Evolutionary conservation across 2,329 filamentous ascomycete species (phyloP), one percentile per base, ranked within the genome.

Genomic region (Nothophaeocryptopus gaeumannii): DNA sequence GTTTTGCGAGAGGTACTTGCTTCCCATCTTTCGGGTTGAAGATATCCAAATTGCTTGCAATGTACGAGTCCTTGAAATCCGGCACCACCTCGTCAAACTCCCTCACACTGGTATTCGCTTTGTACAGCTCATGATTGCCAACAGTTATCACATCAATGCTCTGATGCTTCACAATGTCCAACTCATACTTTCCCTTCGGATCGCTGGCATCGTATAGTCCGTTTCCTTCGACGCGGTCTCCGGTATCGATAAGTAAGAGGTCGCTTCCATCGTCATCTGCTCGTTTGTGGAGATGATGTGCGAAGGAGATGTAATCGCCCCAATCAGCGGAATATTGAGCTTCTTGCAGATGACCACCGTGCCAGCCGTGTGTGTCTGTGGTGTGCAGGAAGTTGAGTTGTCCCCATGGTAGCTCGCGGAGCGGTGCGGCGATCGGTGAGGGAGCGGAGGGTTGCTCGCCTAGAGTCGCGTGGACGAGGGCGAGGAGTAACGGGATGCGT

Each of bases 271-370:
- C 78, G 1, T 83, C 80, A 64, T 96, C 88, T 47, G 90, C 89
- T 64, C 82, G 84, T 58, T 83, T 79, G 48, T 82, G 86, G 77
- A 99, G 82, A 66, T 92, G 89, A 32, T 85, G 77, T 31, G 90
- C 83, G 66, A 99, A 96, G 5, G 92, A 96, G 62, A 97, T 80
- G 70, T 97, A 99, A 72, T 99, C 93, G 51, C 93, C 93, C 90
- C 93, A 97, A 70, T 99, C 93, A 39, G 89, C 92, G 5, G 89
- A 91, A 71, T 95, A 99, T 53, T 93, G 92, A 2, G 89, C 79
- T 73, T 99, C 93, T 74, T 91, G 85, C 5, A 97, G 73, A 75
- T 99, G 93, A 1, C 93, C 93, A 8, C 83, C 89, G 66, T 95
- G 85, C 93, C 93, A 99, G 62, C 93, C 92, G 72, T 97, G 93